Base-by-base conservation (phyloP, 2,329 filamentous ascomycete genomes). In the Aureobasidium pullulans region DNA sequence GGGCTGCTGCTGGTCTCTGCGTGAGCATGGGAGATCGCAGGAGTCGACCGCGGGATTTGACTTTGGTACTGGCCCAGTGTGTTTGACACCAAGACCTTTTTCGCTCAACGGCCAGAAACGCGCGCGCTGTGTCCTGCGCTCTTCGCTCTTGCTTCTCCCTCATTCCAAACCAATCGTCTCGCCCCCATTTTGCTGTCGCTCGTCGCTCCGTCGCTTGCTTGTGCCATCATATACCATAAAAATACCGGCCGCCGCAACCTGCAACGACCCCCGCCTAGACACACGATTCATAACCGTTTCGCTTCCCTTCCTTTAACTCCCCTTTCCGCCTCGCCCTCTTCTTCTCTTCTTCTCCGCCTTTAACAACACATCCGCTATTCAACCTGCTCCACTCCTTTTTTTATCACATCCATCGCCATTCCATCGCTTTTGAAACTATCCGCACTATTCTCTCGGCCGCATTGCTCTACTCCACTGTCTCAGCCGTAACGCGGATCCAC, bases 81-180 rank as follows among this genome's bases (percentile, higher is more conserved):
- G 52, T 56, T 56, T 56, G 52, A 56, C 52, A 56, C 52, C 52
- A 56, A 56, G 52, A 56, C 52, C 16, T 29, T 44, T 44, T 46
- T 56, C 28, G 31, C 39, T 37, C 40, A 56, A 56, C 52, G 52
- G 52, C 29, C 29, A 46, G 52, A 36, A 40, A 40, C 36, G 28
- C 37, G 50, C 39, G 31, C 31, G 40, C 52, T 56, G 40, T 44
- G 44, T 56, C 40, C 40, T 56, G 52, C 40, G 42, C 29, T 10
- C 23, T 19, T 13, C 32, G 23, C 37, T 16, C 16, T 16, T 13
- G 31, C n/a, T 37, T 5, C 23, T 44, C 31, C 31, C 16, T 46
- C 40, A 28, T 54, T 43, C 19, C 48, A 52, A 39, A n/a, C 48
- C 50, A 54, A 42, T 54, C 50, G 13, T 15, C 11, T 42, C 39